Conservation (phyloP, 805 yeast species). For the Kodamaea neixiangensis region DNA sequence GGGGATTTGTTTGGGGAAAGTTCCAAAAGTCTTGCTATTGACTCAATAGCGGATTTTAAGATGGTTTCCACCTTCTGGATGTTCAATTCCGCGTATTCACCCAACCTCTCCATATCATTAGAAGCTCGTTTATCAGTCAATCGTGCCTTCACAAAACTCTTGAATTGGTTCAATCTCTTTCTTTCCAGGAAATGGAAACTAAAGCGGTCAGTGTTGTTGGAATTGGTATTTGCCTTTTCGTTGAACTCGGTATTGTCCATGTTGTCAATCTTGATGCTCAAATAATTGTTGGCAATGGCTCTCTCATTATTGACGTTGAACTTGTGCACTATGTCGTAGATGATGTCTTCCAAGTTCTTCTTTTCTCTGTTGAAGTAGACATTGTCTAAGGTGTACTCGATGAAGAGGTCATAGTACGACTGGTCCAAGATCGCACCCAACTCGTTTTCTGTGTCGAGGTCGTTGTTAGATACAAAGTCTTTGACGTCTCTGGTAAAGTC, state of each 20-base stretch:
- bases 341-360: constrained; percentile 59
- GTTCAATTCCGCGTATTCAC: constrained; percentile 32
- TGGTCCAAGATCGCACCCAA: constrained; percentile 62
- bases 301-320: constrained; percentile 43
- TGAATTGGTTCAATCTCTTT: constrained; percentile 53
- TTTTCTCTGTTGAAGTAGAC: constrained; percentile 73
- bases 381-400: constrained; percentile 64
- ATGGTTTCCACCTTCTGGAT: constrained; percentile 59
- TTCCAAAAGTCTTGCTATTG: constrained; percentile 75
- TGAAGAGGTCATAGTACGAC: constrained; percentile 69
- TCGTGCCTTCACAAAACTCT: constrained; percentile 55
- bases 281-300: constrained; percentile 36
- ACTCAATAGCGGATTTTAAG: constrained; percentile 69
- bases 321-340: constrained; percentile 45
- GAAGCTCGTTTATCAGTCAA: constrained; percentile 41
- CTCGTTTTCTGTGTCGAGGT: constrained; percentile 49
- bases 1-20: constrained; percentile 63
- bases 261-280: constrained; percentile 37
- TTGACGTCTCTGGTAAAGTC: constrained; percentile 66
- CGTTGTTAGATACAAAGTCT: constrained; percentile 52
- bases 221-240: constrained; percentile 14
- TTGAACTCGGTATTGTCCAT: constrained; percentile 31
- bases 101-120: constrained; percentile 18
- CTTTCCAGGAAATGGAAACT: constrained; percentile 39
- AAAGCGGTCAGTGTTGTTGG: constrained; percentile 24